These are phyloP conservation scores for Macroventuria anomochaeta DNA, from an alignment of 2,329 filamentous ascomycete genomes.

Conservation along the genomic window DNA sequence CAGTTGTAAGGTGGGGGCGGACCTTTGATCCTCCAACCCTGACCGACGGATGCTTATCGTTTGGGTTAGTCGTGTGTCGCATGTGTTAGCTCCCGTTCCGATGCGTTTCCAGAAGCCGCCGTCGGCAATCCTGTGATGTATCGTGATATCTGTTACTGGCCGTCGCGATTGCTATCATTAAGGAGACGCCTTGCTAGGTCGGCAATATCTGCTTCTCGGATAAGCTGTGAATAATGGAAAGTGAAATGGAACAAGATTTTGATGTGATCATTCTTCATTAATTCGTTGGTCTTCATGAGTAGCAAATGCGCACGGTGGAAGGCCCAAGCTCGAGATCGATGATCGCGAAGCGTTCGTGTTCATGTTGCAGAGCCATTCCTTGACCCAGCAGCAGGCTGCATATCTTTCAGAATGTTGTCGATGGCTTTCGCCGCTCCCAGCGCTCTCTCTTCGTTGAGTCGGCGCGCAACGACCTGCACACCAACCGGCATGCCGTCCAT, in stretches of 20 bases:
- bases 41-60: neutral
- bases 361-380: neutral
- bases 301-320: no score
- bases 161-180: neutral
- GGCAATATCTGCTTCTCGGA: neutral
- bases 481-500: slow-evolving; percentile 49
- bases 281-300: neutral
- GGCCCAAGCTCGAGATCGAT: neutral
- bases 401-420: slow-evolving; percentile 20
- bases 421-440: slow-evolving; percentile 46
- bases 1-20: slow-evolving; percentile 8
- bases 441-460: slow-evolving; percentile 49
- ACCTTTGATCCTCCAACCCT: neutral
- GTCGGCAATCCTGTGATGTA: neutral
- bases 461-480: slow-evolving; percentile 46
- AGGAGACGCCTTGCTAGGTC: neutral
- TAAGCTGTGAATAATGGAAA: neutral
- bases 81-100: neutral
- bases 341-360: neutral
- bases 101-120: neutral
- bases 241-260: no score
- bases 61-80: neutral
- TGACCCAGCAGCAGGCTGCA: neutral
- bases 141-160: neutral
- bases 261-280: no score